Conservation (phyloP, 371 early-diverging fungal genomes). For the Entomophthora muscae region DNA sequence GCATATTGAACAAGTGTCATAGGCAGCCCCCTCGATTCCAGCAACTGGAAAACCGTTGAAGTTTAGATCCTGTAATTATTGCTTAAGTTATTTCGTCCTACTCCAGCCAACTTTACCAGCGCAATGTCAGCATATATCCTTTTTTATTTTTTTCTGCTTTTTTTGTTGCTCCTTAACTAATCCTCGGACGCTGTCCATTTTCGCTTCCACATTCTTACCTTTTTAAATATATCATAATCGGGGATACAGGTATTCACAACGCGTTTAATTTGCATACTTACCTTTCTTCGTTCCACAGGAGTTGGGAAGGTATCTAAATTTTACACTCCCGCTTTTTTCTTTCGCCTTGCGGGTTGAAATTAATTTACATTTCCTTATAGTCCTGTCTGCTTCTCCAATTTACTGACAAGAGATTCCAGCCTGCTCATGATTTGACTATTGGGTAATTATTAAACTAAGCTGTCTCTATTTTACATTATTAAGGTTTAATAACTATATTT, state of each 20-base stretch:
- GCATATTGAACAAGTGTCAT: too few relatives aligned
- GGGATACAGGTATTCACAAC: slow-evolving; percentile 44
- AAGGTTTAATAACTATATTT: too few relatives aligned
- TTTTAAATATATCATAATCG: slow-evolving; percentile 55
- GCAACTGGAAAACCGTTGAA: too few relatives aligned
- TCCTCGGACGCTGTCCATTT: neutral
- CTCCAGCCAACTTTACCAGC: neutral
- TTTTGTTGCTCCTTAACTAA: neutral
- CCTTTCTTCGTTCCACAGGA: slow-evolving; percentile 20
- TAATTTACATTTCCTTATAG: slow-evolving; percentile 19
- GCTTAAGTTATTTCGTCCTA: too few relatives aligned
- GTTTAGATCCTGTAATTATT: too few relatives aligned
- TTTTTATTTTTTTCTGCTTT: neutral
- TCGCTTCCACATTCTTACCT: slow-evolving; percentile 18
- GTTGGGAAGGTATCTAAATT: slow-evolving; percentile 48
- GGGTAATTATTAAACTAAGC: slow-evolving; percentile 24
- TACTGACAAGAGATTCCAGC: slow-evolving; percentile 64
- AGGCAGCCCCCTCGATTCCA: too few relatives aligned
- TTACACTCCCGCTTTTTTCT: neutral
- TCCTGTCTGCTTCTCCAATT: slow-evolving; percentile 65
- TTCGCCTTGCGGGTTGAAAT: too few relatives aligned
- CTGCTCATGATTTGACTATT: slow-evolving; percentile 72
- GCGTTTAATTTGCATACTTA: slow-evolving; percentile 1
- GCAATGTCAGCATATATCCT: slow-evolving; percentile 9
- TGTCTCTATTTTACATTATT: neutral